Evolutionary conservation across 1,284 basidiomycete genomes (phyloP).

Genomic region (Fomitopsis schrenkii): DNA sequence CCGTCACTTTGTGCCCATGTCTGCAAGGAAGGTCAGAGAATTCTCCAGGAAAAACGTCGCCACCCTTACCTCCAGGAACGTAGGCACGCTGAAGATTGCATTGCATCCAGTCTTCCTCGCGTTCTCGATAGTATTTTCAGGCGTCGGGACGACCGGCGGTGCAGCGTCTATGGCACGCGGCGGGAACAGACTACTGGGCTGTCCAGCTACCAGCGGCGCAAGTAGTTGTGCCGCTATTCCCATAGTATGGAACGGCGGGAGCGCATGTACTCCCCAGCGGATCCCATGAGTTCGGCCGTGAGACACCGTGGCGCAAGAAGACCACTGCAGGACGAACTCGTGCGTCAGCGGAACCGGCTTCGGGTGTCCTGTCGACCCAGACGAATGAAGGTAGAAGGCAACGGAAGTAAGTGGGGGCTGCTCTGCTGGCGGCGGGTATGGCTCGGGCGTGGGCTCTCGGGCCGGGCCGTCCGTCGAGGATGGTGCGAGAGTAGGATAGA

Average conservation of each 20-base stretch:
- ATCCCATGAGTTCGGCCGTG: neutral
- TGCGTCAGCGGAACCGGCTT: conserved; percentile 17
- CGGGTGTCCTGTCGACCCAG: conserved; percentile 19
- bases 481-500: conserved; percentile 11
- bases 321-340: conserved; percentile 9
- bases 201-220: conserved; percentile 9
- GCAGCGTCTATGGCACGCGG: conserved; percentile 3
- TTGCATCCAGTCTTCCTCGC: conserved; percentile 5
- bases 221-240: conserved; percentile 10
- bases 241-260: conserved; percentile 15
- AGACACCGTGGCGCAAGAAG: neutral
- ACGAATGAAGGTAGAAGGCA: conserved; percentile 17
- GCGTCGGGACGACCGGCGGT: conserved; percentile 12
- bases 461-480: neutral
- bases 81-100: conserved; percentile 9
- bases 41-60: neutral
- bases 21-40: conserved; percentile 2
- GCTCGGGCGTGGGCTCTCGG: neutral
- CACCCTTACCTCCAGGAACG: conserved; percentile 13
- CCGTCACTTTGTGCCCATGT: conserved; percentile 16
- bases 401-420: neutral
- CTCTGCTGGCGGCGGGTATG: conserved; percentile 5
- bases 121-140: conserved; percentile 10
- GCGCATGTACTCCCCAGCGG: conserved; percentile 7
- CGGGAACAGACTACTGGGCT: conserved; percentile 7